These are phyloP conservation scores for Juncus effusus DNA, from an alignment of 176 grass and related monocot genomes.

Conservation along the genomic window DNA sequence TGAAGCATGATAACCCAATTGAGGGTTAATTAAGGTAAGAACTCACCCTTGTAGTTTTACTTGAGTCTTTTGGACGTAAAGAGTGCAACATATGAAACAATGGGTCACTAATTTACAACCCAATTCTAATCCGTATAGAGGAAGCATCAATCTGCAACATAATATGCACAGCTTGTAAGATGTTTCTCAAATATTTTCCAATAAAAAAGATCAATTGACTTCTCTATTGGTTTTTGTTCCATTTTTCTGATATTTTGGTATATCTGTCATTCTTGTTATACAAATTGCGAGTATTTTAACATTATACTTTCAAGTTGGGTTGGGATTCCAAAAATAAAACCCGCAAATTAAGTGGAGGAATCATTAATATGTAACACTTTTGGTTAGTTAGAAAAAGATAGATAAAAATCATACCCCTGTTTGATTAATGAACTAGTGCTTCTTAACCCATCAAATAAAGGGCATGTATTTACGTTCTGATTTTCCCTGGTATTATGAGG, in stretches of 20 bases:
- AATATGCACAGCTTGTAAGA: not conserved
- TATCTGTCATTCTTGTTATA: too few species aligned
- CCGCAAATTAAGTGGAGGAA: too few species aligned
- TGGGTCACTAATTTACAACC: constrained; percentile 35
- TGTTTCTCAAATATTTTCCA: not conserved
- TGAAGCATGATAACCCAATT: not conserved
- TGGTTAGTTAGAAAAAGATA: too few species aligned
- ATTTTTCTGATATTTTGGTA: too few species aligned
- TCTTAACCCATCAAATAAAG: not conserved
- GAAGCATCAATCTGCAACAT: constrained; percentile 26
- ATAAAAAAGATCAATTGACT: not conserved
- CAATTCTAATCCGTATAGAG: constrained; percentile 32
- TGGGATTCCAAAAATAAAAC: too few species aligned
- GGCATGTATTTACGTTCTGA: not conserved
- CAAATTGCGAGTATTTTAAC: too few species aligned
- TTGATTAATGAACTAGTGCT: constrained; percentile 11
- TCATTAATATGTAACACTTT: too few species aligned
- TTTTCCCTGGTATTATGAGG: not conserved
- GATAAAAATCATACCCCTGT: constrained; percentile 13
- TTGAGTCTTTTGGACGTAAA: constrained; percentile 8
- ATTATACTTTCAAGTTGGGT: too few species aligned
- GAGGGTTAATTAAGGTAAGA: not conserved
- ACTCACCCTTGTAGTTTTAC: constrained; percentile 30
- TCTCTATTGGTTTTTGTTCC: not conserved
- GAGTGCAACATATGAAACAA: constrained; percentile 15